Base-by-base conservation (phyloP, 768 basidiomycete species). In the Collybia sordida region DNA sequence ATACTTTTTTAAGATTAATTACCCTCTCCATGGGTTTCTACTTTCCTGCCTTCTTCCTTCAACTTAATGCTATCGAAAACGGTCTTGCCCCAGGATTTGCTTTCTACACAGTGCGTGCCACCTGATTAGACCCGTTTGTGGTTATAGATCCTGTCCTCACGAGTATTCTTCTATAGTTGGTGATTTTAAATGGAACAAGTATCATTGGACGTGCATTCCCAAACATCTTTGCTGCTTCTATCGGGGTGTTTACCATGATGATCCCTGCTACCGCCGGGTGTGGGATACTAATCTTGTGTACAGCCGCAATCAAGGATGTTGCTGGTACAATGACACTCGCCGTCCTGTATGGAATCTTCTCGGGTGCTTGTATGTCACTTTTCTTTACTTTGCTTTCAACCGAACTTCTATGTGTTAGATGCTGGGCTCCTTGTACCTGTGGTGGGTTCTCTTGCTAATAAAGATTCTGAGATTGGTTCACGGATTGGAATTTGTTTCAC, bases 41-140 rank as follows among this genome's bases (percentile, higher is more conserved):
- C 51, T 79, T 72, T 39, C 81, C 82, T 0, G 64, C 80, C n/a
- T 83, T 80, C 64, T 84, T 79, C 57, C 56, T 84, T 7, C 84
- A 86, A 53, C 63, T 84, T 14, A 74, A 78, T 50, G 72, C 82
- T 0, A 67, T 78, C 22, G 63, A 70, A 34, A 78, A 79, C 48
- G 74, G 75, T 1, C 65, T 80, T 34, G 60, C 66, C 12, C 61
- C 72, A 3, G 64, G 59, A 18, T 65, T 85, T 5, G 77, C 82
- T 0, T 83, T 85, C 52, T 83, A 84, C 53, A 74, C 77, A 24
- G 83, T 83, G 51, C 23, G 31, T 31, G 64, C 45, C 11, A 27
- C 4, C 31, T 31, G 3, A 31, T 11, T 14, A 14, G 3, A 31
- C 14, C 27, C n/a, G n/a, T 27, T 27, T 5, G 14, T 4, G 31